Base-by-base conservation (phyloP, 495 filamentous ascomycete species). In the Sporormia fimetaria region DNA sequence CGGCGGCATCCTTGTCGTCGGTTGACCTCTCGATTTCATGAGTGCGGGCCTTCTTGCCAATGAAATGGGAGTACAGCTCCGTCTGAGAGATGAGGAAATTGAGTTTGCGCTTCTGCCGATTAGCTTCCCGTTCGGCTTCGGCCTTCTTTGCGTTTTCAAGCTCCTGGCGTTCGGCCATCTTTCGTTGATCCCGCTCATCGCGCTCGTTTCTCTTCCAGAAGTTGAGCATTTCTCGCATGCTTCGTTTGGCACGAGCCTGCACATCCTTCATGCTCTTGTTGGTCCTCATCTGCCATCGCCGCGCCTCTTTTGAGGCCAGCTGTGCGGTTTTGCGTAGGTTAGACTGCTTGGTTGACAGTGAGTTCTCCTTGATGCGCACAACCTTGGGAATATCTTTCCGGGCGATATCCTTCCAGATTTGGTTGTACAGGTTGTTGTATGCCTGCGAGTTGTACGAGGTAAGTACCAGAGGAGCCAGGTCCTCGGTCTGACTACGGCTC, bases 131-230 rank as follows among this genome's bases (percentile, higher is more conserved):
- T 42, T 94, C 87, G 1, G 87, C 88, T 63, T 99, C 90, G 36
- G 85, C 87, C 63, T 86, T 92, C 64, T 87, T 87, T 17, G 90
- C 88, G 49, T 87, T 88, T 57, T 99, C 90, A 14, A 96, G 74
- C 63, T 96, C 92, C 61, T 95, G 87, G 57, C 80, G 83, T 67
- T 99, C 90, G 10, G 90, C 92, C 32, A 83, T 74, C 58, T 93
- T 92, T 35, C 90, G 79, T 42, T 93, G 67, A 55, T 96, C 90
- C 45, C 92, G 81, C 62, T 99, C 90, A 55, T 96, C 92, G 26
- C 87, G 76, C 63, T 99, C 90, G 61, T 99, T 99, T 33, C 87
- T 81, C 60, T 96, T 96, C 90, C 90, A 99, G 76, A 96, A 99
- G 21, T 81, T 75, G 78, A 95, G 90, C 90, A 99, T 99, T 64